A percentile compares a stretch with the other conserved stretches of the same genome.
These are phyloP conservation scores for Cladophialophora chaetospira DNA, from an alignment of 2,329 filamentous ascomycete species.

Conservation along the genomic window DNA sequence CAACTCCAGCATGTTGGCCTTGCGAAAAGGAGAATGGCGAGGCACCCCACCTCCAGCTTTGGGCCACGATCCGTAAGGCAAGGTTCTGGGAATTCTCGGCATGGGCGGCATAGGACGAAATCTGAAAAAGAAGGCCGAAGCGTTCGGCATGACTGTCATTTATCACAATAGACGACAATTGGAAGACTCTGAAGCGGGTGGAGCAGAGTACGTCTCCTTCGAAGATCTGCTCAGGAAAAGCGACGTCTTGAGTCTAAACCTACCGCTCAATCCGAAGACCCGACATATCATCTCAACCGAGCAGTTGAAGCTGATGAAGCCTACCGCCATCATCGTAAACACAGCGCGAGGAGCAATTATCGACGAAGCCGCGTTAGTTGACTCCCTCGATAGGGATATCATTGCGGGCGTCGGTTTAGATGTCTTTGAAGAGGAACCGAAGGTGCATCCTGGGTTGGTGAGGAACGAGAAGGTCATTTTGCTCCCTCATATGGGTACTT, in stretches of 20 bases:
- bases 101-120: constrained; percentile 86
- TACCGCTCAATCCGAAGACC: constrained; percentile 75
- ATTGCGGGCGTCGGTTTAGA: constrained; percentile 74
- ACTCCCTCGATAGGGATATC: constrained; percentile 68
- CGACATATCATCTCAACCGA: constrained; percentile 71
- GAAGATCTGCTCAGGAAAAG: constrained; percentile 69
- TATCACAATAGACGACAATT: constrained; percentile 35
- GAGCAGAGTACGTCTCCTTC: constrained; percentile 70
- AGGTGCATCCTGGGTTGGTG: constrained; percentile 71
- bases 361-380: constrained; percentile 76
- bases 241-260: constrained; percentile 77
- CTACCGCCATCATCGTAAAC: constrained; percentile 75
- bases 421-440: constrained; percentile 80
- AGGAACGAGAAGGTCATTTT: constrained; percentile 71
- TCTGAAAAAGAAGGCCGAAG: constrained; percentile 54
- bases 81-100: constrained; percentile 76
- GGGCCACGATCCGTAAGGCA: constrained; percentile 78
- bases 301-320: constrained; percentile 77
- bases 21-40: constrained; percentile 70
- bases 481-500: constrained; percentile 85
- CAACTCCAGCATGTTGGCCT: constrained; percentile 63
- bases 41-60: constrained; percentile 58
- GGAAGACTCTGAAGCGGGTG: constrained; percentile 41
- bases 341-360: constrained; percentile 81
- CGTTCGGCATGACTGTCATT: constrained; percentile 36